A percentile compares a stretch with the other conserved stretches of the same genome.
These are phyloP conservation scores for Amanita muscaria DNA, from an alignment of 768 basidiomycete genomes.

Conservation along the genomic window DNA sequence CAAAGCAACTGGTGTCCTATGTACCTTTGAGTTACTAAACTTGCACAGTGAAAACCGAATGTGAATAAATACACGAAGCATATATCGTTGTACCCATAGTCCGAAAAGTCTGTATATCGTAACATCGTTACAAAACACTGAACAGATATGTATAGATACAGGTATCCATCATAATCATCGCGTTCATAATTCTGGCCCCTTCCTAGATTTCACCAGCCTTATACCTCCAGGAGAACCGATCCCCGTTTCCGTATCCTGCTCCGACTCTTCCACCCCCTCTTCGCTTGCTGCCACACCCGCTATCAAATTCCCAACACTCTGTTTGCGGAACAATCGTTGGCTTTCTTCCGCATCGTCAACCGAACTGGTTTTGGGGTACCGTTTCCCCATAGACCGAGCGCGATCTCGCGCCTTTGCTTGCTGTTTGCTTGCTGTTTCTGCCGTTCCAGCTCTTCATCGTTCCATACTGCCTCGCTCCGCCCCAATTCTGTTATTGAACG, in stretches of 20 bases:
- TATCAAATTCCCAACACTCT: conserved; percentile 14
- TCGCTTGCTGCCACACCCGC: conserved; percentile 17
- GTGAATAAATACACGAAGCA: not conserved
- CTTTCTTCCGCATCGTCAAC: conserved; percentile 58
- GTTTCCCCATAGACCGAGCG: conserved; percentile 27
- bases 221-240: conserved; percentile 22
- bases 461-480: conserved; percentile 30
- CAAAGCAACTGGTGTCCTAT: too few species aligned
- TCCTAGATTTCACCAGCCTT: conserved; percentile 27
- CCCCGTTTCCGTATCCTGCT: conserved; percentile 18
- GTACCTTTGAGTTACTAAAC: too few species aligned
- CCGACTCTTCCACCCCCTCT: conserved; percentile 16
- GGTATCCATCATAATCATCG: not conserved
- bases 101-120: not conserved
- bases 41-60: too few species aligned
- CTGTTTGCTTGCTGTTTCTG: conserved; percentile 18
- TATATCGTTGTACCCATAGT: not conserved
- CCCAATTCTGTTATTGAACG: conserved; percentile 44
- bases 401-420: conserved; percentile 21
- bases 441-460: conserved; percentile 21
- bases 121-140: too few species aligned
- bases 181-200: not conserved
- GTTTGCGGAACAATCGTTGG: conserved; percentile 39
- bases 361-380: conserved; percentile 39
- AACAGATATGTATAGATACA: not conserved